These are phyloP conservation scores for Xylariaceae sp. DNA, from an alignment of 2,329 filamentous ascomycete genomes.

Conservation along the genomic window DNA sequence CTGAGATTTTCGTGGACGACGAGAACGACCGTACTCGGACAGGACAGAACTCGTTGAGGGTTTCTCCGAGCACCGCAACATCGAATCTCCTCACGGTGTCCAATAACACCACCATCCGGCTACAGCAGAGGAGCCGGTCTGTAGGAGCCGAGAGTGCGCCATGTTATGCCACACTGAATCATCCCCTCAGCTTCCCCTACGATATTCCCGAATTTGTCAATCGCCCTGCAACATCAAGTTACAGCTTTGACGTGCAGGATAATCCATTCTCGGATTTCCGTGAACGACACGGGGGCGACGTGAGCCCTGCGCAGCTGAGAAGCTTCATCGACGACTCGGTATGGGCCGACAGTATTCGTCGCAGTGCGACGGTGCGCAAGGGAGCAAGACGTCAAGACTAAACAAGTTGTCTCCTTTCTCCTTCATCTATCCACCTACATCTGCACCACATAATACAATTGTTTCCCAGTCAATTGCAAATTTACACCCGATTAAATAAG, in stretches of 20 bases:
- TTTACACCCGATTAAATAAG: too few relatives aligned
- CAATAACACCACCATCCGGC: slow-evolving; percentile 29
- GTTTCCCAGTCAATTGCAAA: too few relatives aligned
- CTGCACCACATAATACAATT: too few relatives aligned
- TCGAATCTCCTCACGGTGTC: slow-evolving; percentile 36
- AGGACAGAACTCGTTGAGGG: slow-evolving; percentile 29
- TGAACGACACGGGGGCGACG: slow-evolving; percentile 60
- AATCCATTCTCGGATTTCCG: slow-evolving; percentile 37
- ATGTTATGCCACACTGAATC: slow-evolving; percentile 40
- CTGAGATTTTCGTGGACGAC: slow-evolving; percentile 86
- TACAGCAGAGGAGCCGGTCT: slow-evolving; percentile 40
- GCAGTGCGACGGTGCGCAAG: slow-evolving; percentile 67
- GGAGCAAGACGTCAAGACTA: slow-evolving; percentile 36
- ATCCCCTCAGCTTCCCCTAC: slow-evolving; percentile 52
- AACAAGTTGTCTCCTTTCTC: slow-evolving; percentile 22
- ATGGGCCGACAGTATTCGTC: slow-evolving; percentile 88
- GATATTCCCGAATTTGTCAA: slow-evolving; percentile 38
- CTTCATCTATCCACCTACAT: neutral
- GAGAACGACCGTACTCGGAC: slow-evolving; percentile 46
- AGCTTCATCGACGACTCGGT: slow-evolving; percentile 82
- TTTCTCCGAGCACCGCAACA: slow-evolving; percentile 21
- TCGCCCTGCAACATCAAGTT: slow-evolving; percentile 46
- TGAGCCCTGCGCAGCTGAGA: slow-evolving; percentile 72
- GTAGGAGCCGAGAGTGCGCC: slow-evolving; percentile 41
- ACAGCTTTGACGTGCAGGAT: slow-evolving; percentile 55